Conservation (phyloP, 2,329 filamentous ascomycete genomes). For the Cryphonectria parasitica region DNA sequence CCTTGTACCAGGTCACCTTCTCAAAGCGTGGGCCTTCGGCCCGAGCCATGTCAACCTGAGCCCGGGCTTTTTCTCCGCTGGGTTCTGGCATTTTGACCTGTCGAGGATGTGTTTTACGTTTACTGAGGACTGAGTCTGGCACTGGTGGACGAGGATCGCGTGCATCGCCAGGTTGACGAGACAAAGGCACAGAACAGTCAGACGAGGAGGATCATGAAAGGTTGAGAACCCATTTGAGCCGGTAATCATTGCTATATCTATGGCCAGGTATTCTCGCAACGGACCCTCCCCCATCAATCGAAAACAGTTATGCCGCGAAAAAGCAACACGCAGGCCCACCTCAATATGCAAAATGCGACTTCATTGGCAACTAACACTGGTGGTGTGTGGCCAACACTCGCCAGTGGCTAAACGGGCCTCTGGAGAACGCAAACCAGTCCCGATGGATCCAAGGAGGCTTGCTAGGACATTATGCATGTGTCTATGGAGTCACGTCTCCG, state of each 20-base stretch:
- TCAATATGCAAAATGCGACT: constrained; percentile 9
- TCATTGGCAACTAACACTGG: background rate
- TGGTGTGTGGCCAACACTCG: constrained; percentile 2
- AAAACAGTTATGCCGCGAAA: background rate
- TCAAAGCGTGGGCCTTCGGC: constrained; percentile 53
- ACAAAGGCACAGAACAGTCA: background rate
- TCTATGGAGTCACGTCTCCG: constrained; percentile 3
- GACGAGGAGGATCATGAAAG: background rate
- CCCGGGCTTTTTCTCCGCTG: constrained; percentile 27
- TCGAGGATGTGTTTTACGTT: background rate
- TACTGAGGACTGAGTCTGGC: background rate
- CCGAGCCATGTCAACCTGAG: constrained; percentile 42
- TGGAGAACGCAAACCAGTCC: background rate
- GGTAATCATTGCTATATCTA: background rate
- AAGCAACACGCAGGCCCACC: background rate
- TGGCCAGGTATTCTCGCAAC: background rate
- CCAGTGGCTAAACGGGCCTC: constrained; percentile 6
- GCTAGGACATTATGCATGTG: background rate
- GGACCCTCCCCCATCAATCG: background rate
- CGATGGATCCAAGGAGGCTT: background rate
- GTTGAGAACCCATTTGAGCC: background rate
- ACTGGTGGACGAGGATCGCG: background rate
- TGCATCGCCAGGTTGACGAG: background rate
- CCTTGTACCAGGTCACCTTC: constrained; percentile 57
- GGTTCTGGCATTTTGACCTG: constrained; percentile 8